A percentile compares a stretch with the other conserved stretches of the same genome.
Conservation (phyloP, 2,329 filamentous ascomycete genomes). For the Septoria linicola region DNA sequence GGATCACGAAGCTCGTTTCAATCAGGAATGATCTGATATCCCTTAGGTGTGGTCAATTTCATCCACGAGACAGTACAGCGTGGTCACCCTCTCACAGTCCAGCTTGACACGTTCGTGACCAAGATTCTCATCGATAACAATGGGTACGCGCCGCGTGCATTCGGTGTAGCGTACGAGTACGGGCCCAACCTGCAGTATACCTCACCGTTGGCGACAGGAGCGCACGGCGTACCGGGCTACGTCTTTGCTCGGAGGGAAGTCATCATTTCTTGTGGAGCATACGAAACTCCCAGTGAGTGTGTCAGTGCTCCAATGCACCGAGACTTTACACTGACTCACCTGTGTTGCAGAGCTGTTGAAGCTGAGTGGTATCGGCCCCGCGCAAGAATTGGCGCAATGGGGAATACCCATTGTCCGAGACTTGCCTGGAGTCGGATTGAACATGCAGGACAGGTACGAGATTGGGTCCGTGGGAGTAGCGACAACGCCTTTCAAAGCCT, state of each 20-base stretch:
- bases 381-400: conserved; percentile 51
- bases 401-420: conserved; percentile 56
- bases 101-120: conserved; percentile 62
- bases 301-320: neutral
- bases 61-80: conserved; percentile 51
- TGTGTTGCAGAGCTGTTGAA: conserved; percentile 54
- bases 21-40: conserved; percentile 40
- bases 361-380: conserved; percentile 61
- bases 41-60: conserved; percentile 58
- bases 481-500: conserved; percentile 8
- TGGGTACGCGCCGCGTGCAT: conserved; percentile 48
- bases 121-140: conserved; percentile 63
- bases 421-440: conserved; percentile 61
- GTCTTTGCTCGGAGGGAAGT: conserved; percentile 46
- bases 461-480: conserved; percentile 45
- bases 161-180: conserved; percentile 43
- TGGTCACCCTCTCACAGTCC: conserved; percentile 56
- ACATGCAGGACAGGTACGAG: conserved; percentile 61
- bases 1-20: neutral
- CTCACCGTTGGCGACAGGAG: conserved; percentile 35
- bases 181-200: conserved; percentile 40
- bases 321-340: neutral
- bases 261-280: conserved; percentile 50
- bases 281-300: conserved; percentile 53
- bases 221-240: conserved; percentile 42